phyloP scores from a whole-genome alignment of 106 monocot genomes.

The Vanilla planifolia region DNA sequence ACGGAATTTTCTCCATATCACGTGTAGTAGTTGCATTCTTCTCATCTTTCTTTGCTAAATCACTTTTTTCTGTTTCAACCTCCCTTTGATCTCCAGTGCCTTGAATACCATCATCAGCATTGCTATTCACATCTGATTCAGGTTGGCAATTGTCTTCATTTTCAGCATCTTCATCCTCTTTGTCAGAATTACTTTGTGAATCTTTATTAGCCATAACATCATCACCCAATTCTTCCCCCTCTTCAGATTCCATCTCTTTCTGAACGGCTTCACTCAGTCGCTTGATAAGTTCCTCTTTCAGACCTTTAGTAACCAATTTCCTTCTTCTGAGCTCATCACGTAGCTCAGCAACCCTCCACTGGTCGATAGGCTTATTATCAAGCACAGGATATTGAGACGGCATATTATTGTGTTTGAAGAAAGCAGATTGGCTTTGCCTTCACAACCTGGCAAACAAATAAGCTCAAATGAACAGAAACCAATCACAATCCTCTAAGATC shows the following conservation, averaged over 20 bases:
- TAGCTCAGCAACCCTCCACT: slow-evolving; percentile 87
- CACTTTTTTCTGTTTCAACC: background rate
- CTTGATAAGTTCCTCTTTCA: slow-evolving; percentile 80
- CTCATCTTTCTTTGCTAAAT: slow-evolving; percentile 4
- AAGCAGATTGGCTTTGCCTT: background rate
- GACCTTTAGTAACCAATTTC: slow-evolving; percentile 53
- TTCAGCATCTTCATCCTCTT: background rate
- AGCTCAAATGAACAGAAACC: too few relatives aligned
- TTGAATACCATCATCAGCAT: slow-evolving; percentile 7
- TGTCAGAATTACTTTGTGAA: background rate
- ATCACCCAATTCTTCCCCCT: slow-evolving; percentile 9
- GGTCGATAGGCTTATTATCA: slow-evolving; percentile 72
- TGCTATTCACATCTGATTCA: background rate
- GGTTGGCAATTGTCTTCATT: background rate
- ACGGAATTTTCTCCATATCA: slow-evolving; percentile 1
- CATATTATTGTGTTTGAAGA: slow-evolving; percentile 19
- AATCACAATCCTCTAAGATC: too few relatives aligned
- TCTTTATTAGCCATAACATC: background rate
- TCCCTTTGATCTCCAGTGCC: slow-evolving; percentile 4
- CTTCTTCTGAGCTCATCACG: slow-evolving; percentile 72
- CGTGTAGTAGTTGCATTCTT: slow-evolving; percentile 6
- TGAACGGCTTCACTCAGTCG: slow-evolving; percentile 49
- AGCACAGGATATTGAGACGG: slow-evolving; percentile 47
- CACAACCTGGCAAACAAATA: background rate
- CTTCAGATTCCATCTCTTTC: slow-evolving; percentile 12